Evolutionary conservation across 2,329 filamentous ascomycete genomes (phyloP).

Genomic region (Cytospora schulzeri): DNA sequence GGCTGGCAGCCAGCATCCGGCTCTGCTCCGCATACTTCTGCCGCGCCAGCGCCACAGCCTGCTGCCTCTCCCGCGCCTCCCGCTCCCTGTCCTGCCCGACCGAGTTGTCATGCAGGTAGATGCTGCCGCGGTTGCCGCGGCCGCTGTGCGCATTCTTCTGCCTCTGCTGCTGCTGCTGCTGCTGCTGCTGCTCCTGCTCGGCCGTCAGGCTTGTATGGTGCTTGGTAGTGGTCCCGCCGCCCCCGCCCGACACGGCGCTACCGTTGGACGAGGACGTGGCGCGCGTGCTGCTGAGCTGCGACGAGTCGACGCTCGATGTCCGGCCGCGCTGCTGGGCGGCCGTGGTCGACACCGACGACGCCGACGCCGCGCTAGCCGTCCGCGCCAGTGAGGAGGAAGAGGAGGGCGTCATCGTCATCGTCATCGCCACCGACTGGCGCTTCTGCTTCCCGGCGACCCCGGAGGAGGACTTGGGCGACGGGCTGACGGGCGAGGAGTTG

Average conservation of each 20-base stretch:
- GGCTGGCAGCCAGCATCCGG: conserved; percentile 61
- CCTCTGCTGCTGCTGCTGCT: conserved; percentile 48
- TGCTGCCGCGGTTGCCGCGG: conserved; percentile 47
- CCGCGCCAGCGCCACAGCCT: conserved; percentile 55
- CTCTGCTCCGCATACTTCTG: conserved; percentile 64
- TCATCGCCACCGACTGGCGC: conserved; percentile 24
- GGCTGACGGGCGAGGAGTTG: conserved; percentile 18
- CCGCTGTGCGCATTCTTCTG: conserved; percentile 53
- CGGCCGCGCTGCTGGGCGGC: conserved; percentile 34
- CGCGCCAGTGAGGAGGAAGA: conserved; percentile 21
- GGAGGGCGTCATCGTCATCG: no score
- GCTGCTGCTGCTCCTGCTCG: conserved; percentile 55
- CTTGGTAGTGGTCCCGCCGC: conserved; percentile 38
- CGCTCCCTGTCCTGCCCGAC: conserved; percentile 50
- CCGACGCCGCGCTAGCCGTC: conserved; percentile 29
- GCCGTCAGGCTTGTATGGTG: conserved; percentile 50
- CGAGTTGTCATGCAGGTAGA: conserved; percentile 55
- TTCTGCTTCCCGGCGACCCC: conserved; percentile 25
- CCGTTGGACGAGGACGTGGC: conserved; percentile 50
- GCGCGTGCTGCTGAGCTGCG: conserved; percentile 37
- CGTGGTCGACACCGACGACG: conserved; percentile 26
- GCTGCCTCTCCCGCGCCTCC: conserved; percentile 58
- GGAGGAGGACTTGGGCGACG: conserved; percentile 26
- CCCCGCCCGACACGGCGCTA: conserved; percentile 40
- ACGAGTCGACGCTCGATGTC: conserved; percentile 34